Percentiles rank a stretch among this genome's conserved stretches.
phyloP scores from a whole-genome alignment of 108 stramenopile genomes.

The Pelagomonas calceolata region DNA sequence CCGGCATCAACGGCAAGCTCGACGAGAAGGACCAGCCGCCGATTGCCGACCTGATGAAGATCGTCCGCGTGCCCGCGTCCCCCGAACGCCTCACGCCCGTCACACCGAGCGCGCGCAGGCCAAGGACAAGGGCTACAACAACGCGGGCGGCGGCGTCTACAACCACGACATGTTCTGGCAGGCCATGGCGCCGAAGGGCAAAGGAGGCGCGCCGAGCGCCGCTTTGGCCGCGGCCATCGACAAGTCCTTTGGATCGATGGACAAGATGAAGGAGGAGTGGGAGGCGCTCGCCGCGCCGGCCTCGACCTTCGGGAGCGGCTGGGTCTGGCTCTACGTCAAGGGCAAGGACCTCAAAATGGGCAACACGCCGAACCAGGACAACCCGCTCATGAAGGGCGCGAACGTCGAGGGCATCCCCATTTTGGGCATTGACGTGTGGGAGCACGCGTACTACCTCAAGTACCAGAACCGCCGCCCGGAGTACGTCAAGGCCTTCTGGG shows the following conservation, averaged over 20 bases:
- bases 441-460: conserved; percentile 96
- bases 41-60: conserved; percentile 62
- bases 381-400: conserved; percentile 86
- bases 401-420: conserved; percentile 85
- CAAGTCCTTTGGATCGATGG: conserved; percentile 67
- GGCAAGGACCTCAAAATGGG: conserved; percentile 66
- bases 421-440: conserved; percentile 97
- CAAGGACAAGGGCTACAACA: conserved; percentile 67
- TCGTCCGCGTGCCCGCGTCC: too few relatives aligned
- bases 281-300: conserved; percentile 76
- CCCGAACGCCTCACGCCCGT: too few relatives aligned
- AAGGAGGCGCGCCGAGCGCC: conserved; percentile 68
- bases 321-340: conserved; percentile 89
- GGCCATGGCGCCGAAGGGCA: conserved; percentile 81
- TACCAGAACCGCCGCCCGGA: conserved; percentile 95
- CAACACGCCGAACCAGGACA: conserved; percentile 92
- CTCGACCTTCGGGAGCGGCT: conserved; percentile 79
- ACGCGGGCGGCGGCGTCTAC: conserved; percentile 96
- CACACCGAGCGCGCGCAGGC: too few relatives aligned
- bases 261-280: conserved; percentile 75
- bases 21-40: conserved; percentile 67
- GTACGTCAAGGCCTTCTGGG: conserved; percentile 91
- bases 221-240: conserved; percentile 64
- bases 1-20: conserved; percentile 55
- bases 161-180: conserved; percentile 99